Base-by-base conservation (phyloP, 2,329 filamentous ascomycete species). In the Lojkania enalia region DNA sequence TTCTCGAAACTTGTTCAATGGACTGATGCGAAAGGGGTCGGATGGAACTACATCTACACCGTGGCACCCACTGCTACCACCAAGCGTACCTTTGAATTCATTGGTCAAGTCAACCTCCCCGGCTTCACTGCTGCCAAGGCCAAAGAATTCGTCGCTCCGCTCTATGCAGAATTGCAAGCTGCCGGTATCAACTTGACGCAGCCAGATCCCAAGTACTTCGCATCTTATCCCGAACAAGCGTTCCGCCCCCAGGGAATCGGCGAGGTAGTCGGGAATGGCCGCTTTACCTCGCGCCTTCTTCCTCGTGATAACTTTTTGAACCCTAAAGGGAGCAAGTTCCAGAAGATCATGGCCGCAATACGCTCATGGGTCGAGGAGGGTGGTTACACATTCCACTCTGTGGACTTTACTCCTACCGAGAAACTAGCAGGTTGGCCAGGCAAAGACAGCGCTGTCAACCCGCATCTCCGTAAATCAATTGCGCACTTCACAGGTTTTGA, bases 211-310 rank as follows among this genome's bases (percentile, higher is more conserved):
- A 45, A 23, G 1, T 61, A 51, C 44, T 59, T 46, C 52, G 30
- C 46, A 3, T 55, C 49, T 13, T 63, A 56, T 19, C 47, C 58
- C 1, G 35, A 56, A 11, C 56, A 56, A 35, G 51, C 45, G 5
- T 55, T 44, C 25, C 39, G 46, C 4, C 51, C 48, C 11, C 46
- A 52, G 5, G 59, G 56, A n/a, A 53, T 55, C 11, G 55, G 42
- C 19, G 58, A 53, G 20, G 43, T 46, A 12, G 57, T 50, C 4
- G 41, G 36, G 12, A 55, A 50, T 39, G 29, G 48, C 3, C 60
- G 60, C 21, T 59, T 63, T 30, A 58, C 45, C 16, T 63, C 60
- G 2, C 57, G 60, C 9, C 61, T 73, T 1, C 56, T 73, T 2
- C 70, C 68, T 1, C 51, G 60, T 16, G 38, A 48, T 11, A 57